These are phyloP conservation scores for Coniella lustricola DNA, from an alignment of 2,329 filamentous ascomycete species.

Conservation along the genomic window DNA sequence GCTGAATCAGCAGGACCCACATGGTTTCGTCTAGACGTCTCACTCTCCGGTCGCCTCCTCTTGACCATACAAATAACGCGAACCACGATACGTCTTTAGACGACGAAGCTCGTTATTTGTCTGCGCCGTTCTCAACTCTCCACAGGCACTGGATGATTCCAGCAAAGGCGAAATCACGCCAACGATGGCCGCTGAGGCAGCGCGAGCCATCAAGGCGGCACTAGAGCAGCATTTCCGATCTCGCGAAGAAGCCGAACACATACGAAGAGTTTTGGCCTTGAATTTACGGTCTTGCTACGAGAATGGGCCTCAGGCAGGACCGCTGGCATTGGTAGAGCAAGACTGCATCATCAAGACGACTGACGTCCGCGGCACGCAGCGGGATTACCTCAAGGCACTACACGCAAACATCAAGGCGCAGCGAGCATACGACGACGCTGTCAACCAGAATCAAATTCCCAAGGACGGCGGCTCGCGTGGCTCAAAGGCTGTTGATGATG, in stretches of 20 bases:
- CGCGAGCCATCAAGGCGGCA: slow-evolving; percentile 33
- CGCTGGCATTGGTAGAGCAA: slow-evolving; percentile 42
- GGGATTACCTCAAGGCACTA: slow-evolving; percentile 49
- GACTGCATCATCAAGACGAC: slow-evolving; percentile 29
- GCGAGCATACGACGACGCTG: slow-evolving; percentile 36
- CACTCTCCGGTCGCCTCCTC: no score
- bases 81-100: no score
- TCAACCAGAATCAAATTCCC: slow-evolving; percentile 22
- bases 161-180: slow-evolving; percentile 18
- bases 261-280: slow-evolving; percentile 47
- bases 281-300: slow-evolving; percentile 44
- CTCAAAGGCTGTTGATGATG: neutral
- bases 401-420: slow-evolving; percentile 45
- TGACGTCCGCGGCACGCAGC: slow-evolving; percentile 40
- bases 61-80: no score
- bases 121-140: no score
- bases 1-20: slow-evolving; percentile 19
- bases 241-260: slow-evolving; percentile 49
- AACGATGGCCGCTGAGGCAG: slow-evolving; percentile 26
- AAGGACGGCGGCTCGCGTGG: slow-evolving; percentile 19
- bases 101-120: no score
- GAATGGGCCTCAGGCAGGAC: slow-evolving; percentile 34
- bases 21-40: slow-evolving; percentile 20
- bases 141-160: neutral
- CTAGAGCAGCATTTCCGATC: slow-evolving; percentile 49